A percentile compares a stretch with the other conserved stretches of the same genome.
phyloP scores from a whole-genome alignment of 2,329 filamentous ascomycete species.

The Verticillium isaacii region DNA sequence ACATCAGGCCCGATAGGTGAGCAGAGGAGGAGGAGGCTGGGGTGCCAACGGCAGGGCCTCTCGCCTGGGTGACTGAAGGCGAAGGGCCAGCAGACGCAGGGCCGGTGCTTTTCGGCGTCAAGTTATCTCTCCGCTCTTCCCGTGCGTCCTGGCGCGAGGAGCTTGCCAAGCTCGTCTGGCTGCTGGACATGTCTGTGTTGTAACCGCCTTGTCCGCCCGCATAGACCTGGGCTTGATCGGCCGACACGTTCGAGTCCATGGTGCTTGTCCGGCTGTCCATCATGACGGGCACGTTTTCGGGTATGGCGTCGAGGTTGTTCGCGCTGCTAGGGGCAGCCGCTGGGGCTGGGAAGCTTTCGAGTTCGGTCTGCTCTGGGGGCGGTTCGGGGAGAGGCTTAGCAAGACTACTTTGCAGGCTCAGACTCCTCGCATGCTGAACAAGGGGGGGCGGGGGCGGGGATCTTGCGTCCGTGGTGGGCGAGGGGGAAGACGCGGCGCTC shows the following conservation, averaged over 20 bases:
- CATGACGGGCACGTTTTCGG: slow-evolving; percentile 25
- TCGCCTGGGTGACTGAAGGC: slow-evolving; percentile 40
- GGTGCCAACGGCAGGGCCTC: slow-evolving; percentile 27
- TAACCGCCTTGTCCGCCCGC: slow-evolving; percentile 20
- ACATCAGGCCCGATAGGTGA: slow-evolving; percentile 63
- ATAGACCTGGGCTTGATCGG: slow-evolving; percentile 30
- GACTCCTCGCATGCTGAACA: slow-evolving; percentile 45
- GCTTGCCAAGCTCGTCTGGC: slow-evolving; percentile 13
- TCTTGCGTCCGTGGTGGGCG: slow-evolving; percentile 18
- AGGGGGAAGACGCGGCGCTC: slow-evolving; percentile 18
- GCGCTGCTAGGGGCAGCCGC: slow-evolving; percentile 26
- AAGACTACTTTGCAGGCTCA: slow-evolving; percentile 53
- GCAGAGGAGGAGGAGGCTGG: slow-evolving; percentile 40
- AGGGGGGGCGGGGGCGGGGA: slow-evolving; percentile 1
- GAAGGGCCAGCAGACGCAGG: slow-evolving; percentile 53
- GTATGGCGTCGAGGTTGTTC: slow-evolving; percentile 20
- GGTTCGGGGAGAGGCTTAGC: slow-evolving; percentile 53
- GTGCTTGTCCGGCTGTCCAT: slow-evolving; percentile 39
- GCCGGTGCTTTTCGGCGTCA: slow-evolving; percentile 48
- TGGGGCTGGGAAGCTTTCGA: slow-evolving; percentile 13
- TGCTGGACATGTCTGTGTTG: slow-evolving; percentile 31
- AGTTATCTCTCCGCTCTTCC: slow-evolving; percentile 39
- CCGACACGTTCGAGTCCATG: slow-evolving; percentile 40
- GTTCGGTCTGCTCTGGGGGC: slow-evolving; percentile 24
- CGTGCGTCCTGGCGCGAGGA: slow-evolving; percentile 32